Evolutionary conservation across 306 rosid genomes (phyloP).

Genomic region (Ziziphus jujuba): DNA sequence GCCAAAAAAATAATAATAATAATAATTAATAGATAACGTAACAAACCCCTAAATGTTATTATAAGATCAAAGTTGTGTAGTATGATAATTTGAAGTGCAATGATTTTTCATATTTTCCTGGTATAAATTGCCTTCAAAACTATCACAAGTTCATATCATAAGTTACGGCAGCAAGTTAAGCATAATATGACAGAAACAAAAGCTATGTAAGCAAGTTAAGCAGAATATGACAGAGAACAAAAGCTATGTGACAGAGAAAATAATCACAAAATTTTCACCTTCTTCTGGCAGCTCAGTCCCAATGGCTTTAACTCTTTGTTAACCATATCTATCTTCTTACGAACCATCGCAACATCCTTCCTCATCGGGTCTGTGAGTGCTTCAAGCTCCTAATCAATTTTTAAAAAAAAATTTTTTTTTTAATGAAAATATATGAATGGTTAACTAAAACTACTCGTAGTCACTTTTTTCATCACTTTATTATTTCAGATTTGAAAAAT

Average conservation of each 20-base stretch:
- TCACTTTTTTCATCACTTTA: no score
- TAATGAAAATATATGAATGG: neutral
- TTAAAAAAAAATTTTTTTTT: neutral
- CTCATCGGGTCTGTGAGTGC: conserved; percentile 82
- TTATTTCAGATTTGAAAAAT: no score
- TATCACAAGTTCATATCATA: no score
- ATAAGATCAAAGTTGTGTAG: no score
- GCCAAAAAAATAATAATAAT: no score
- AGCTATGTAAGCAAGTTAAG: neutral
- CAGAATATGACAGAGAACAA: neutral
- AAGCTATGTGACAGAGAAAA: neutral
- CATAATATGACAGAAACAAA: neutral
- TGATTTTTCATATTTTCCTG: neutral
- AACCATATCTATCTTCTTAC: conserved; percentile 78
- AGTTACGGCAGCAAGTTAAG: neutral
- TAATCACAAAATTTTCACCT: conserved; percentile 40
- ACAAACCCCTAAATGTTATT: no score
- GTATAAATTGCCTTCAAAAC: neutral
- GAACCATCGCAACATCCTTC: conserved; percentile 63
- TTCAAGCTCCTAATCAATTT: conserved; percentile 70
- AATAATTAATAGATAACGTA: no score
- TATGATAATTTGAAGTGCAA: no score
- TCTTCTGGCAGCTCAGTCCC: conserved; percentile 83
- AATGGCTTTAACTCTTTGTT: conserved; percentile 89
- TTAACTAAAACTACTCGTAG: neutral